Evolutionary conservation across 2,329 filamentous ascomycete genomes (phyloP), one percentile per base, ranked within the genome.

Genomic region (Xylaria sp.): DNA sequence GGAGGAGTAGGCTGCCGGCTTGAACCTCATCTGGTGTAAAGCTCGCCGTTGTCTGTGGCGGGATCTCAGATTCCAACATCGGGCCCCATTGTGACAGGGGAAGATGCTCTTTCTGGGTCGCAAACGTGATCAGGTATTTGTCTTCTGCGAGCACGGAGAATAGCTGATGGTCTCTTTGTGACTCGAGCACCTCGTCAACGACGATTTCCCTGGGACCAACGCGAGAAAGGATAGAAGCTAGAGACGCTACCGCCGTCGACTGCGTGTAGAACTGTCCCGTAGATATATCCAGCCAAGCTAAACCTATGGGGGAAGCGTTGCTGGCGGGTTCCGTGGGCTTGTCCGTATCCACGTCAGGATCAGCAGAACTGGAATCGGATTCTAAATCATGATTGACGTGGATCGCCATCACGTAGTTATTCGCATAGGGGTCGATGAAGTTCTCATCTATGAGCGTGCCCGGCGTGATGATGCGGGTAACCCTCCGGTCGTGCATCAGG

Each of bases 371-470:
- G 29, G 48, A 18, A 50, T 70, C 50, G 63, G 56, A 42, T 51
- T 60, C 43, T 7, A 43, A 24, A 20, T 41, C 49, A 24, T 64
- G 44, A 26, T 63, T 59, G 22, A 89, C 70, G 67, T 95, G 84
- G 44, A 97, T 82, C 37, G 90, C 88, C 69, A 97, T 83, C 29
- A 97, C 80, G 71, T 93, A 99, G 70, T 97, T 97, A 73, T 94
- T 97, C 65, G 90, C 86, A 69, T 90, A 93, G 1, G 92, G 91
- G 69, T 97, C 91, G 79, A 99, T 92, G 71, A 97, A 99, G 65
- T 92, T 92, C 74, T 99, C 94, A 72, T 99, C 94, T 62, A 99
- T 96, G 49, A 99, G 78, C 1, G 94, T 99, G 18, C 94, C 94
- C 1, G 94, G 92, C 0, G 94, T 97, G 67, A 99, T 86, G 63